Base-by-base conservation (phyloP, 768 basidiomycete species). In the Erythrobasidium yunnanense region DNA sequence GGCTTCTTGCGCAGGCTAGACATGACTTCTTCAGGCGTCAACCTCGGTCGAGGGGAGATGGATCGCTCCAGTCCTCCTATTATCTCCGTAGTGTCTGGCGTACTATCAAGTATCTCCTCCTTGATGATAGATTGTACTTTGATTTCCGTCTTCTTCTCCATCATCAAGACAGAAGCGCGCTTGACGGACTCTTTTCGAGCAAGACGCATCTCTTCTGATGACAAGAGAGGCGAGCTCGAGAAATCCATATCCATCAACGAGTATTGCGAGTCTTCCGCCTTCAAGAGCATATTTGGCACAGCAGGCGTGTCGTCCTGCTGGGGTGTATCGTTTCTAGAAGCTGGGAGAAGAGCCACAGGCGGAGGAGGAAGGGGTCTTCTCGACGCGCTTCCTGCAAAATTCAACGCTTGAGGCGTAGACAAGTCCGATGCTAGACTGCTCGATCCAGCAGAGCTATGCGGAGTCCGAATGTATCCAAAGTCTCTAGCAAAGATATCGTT, bases 161-260 rank as follows among this genome's bases (percentile, higher is more conserved):
- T n/a, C n/a, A n/a, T n/a, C n/a, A n/a, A n/a, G n/a, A n/a, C n/a
- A n/a, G n/a, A 35, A n/a, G 60, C 46, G 20, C 60, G 11, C 46
- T 51, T 63, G 32, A 63, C 27, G 18, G 60, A 63, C 46, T 63
- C 60, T 33, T 63, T 63, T 11, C 60, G 60, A 3, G 60, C 11
- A 23, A 63, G 33, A 30, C 47, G 47, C 46, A 63, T 49, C 32
- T 63, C 60, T 20, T 63, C 49, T 20, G 33, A 51, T n/a, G 46
- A 27, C 18, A 55, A 32, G 30, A 63, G 38, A n/a, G 46, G 42
- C 11, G 47, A 29, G 47, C 13, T 32, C 27, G 45, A 46, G 13
- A 63, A 38, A n/a, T 23, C 60, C 20, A 63, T 15, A 51, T 63
- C 60, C 46, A 38, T 29, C 25, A 63, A 38, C 18, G 60, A 63